Percentiles rank a stretch among this genome's conserved stretches.
Evolutionary conservation across 2,329 filamentous ascomycete species (phyloP).

Genomic region (Epichloe hybrida): DNA sequence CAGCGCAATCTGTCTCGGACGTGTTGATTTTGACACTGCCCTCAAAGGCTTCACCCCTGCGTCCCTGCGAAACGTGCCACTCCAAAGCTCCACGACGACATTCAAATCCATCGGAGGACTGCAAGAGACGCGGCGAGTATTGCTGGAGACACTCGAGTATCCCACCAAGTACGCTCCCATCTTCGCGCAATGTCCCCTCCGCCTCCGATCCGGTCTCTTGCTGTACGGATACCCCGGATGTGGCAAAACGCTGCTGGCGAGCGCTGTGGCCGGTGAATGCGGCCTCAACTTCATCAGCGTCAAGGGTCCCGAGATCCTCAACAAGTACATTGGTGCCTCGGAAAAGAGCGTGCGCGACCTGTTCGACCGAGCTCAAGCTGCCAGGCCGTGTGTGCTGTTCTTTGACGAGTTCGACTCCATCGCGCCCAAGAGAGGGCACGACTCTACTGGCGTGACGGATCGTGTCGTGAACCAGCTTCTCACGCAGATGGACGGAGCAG

Average conservation of each 20-base stretch:
- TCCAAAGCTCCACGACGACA: slow-evolving; percentile 85
- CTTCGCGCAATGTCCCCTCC: slow-evolving; percentile 87
- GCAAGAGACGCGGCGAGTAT: slow-evolving; percentile 70
- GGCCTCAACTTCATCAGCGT: slow-evolving; percentile 97
- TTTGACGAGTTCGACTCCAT: slow-evolving; percentile 99
- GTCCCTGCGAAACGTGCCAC: slow-evolving; percentile 82
- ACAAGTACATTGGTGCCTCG: slow-evolving; percentile 97
- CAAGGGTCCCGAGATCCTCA: slow-evolving; percentile 94
- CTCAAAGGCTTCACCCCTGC: slow-evolving; percentile 89
- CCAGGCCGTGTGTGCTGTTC: slow-evolving; percentile 87
- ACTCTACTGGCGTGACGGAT: slow-evolving; percentile 96
- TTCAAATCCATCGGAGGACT: slow-evolving; percentile 89
- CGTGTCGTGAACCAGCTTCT: slow-evolving; percentile 95
- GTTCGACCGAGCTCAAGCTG: slow-evolving; percentile 83
- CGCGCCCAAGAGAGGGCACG: slow-evolving; percentile 90
- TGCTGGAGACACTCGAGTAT: slow-evolving; percentile 91
- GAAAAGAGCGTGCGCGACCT: slow-evolving; percentile 97
- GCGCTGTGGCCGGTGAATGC: slow-evolving; percentile 93
- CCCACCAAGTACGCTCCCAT: slow-evolving; percentile 97
- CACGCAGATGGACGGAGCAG: slow-evolving; percentile 97
- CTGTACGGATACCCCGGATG: slow-evolving; percentile 93
- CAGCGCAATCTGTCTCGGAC: slow-evolving; percentile 46
- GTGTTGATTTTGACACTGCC: slow-evolving; percentile 69
- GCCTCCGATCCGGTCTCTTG: slow-evolving; percentile 83
- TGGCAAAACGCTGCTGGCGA: slow-evolving; percentile 90